Conservation (phyloP, 495 filamentous ascomycete species). For the Niebla homalea region DNA sequence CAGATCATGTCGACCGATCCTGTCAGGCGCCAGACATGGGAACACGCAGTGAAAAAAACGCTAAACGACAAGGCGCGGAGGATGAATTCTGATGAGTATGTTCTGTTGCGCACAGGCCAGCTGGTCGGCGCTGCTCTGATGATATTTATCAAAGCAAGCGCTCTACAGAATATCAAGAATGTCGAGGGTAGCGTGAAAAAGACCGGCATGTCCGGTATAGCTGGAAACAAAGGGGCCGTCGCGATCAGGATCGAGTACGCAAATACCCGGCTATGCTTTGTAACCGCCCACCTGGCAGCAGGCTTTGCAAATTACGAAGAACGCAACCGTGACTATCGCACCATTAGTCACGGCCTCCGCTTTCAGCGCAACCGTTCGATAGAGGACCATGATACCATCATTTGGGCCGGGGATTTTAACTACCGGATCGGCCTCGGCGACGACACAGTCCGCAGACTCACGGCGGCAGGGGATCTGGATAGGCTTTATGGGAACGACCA, state of each 20-base stretch:
- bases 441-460: slow-evolving; percentile 62
- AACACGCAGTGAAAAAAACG: slow-evolving; percentile 61
- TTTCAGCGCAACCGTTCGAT: slow-evolving; percentile 86
- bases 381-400: slow-evolving; percentile 83
- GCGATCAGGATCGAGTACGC: slow-evolving; percentile 92
- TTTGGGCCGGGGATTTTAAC: slow-evolving; percentile 98
- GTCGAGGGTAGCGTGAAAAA: slow-evolving; percentile 93
- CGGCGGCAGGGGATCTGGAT: slow-evolving; percentile 56
- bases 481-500: slow-evolving; percentile 88
- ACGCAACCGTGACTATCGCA: slow-evolving; percentile 81
- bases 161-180: slow-evolving; percentile 74
- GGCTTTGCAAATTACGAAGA: slow-evolving; percentile 97
- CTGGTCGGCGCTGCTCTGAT: slow-evolving; percentile 87
- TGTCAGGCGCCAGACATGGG: slow-evolving; percentile 70
- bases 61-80: slow-evolving; percentile 56
- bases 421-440: slow-evolving; percentile 84
- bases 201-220: slow-evolving; percentile 94
- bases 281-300: slow-evolving; percentile 92
- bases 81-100: slow-evolving; percentile 60
- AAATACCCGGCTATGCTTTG: slow-evolving; percentile 86
- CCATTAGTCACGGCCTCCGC: slow-evolving; percentile 71
- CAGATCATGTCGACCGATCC: slow-evolving; percentile 99
- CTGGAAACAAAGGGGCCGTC: slow-evolving; percentile 95
- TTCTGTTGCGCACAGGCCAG: slow-evolving; percentile 81
- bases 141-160: slow-evolving; percentile 72